Conservation (phyloP, 2,329 filamentous ascomycete genomes). For the Daldinia eschscholtzii region DNA sequence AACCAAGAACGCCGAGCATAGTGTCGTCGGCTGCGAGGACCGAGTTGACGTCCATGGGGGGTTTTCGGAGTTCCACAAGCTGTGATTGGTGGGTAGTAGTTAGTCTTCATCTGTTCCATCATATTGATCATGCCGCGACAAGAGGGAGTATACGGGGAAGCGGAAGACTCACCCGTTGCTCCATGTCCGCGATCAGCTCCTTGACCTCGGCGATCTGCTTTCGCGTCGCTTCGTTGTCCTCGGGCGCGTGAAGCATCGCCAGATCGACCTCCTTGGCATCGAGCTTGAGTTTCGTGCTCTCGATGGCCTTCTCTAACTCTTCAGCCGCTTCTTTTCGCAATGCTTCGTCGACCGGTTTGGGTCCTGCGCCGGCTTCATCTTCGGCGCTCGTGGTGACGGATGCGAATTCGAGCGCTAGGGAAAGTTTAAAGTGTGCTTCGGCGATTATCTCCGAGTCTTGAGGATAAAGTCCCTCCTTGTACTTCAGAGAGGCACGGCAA, state of each 20-base stretch:
- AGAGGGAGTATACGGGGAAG: conserved; percentile 47
- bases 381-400: conserved; percentile 76
- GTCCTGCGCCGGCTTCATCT: conserved; percentile 59
- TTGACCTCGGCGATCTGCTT: conserved; percentile 78
- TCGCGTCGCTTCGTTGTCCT: conserved; percentile 74
- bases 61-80: conserved; percentile 76
- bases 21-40: conserved; percentile 65
- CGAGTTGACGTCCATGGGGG: conserved; percentile 69
- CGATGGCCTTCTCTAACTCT: conserved; percentile 80
- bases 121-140: conserved; percentile 30
- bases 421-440: conserved; percentile 96
- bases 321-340: conserved; percentile 77
- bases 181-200: conserved; percentile 83
- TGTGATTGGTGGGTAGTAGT: conserved; percentile 50
- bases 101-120: conserved; percentile 36
- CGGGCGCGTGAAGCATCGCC: conserved; percentile 70
- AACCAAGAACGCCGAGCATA: conserved; percentile 72
- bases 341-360: conserved; percentile 73
- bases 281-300: conserved; percentile 78
- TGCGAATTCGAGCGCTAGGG: conserved; percentile 92
- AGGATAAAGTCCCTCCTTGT: conserved; percentile 83
- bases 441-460: conserved; percentile 87
- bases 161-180: conserved; percentile 71
- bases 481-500: conserved; percentile 78
- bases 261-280: conserved; percentile 77